phyloP scores from a whole-genome alignment of 1,284 basidiomycete genomes.

The Golubevia sp. region DNA sequence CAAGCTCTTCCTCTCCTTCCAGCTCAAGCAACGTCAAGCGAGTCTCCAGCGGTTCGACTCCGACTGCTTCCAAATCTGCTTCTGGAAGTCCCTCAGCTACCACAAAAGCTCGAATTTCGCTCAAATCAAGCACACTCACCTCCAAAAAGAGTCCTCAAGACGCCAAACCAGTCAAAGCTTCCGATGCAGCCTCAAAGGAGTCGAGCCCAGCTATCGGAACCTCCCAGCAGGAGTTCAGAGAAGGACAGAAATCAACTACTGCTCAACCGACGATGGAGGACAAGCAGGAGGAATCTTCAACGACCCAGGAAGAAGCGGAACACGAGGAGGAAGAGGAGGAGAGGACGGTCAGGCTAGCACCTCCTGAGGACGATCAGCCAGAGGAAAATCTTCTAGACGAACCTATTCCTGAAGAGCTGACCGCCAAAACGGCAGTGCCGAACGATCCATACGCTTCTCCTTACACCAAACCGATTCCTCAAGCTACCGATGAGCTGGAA shows the following conservation, averaged over 20 bases:
- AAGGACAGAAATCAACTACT: not conserved
- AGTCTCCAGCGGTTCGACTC: not conserved
- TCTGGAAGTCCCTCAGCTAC: not conserved
- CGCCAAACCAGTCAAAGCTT: not conserved
- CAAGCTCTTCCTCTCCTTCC: not conserved
- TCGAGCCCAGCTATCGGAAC: not conserved
- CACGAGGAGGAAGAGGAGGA: not conserved
- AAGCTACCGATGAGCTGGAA: constrained; percentile 41
- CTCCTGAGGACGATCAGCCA: not conserved
- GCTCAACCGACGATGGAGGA: not conserved
- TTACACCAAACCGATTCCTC: constrained; percentile 11
- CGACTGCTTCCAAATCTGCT: not conserved
- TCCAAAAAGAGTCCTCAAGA: not conserved
- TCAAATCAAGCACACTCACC: not conserved
- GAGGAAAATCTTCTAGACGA: not conserved
- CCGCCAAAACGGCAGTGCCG: not conserved
- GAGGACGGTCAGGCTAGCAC: not conserved
- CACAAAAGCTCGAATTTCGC: not conserved
- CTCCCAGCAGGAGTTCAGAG: not conserved
- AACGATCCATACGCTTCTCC: not conserved
- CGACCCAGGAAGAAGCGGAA: not conserved
- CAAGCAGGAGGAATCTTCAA: not conserved
- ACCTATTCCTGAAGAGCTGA: not conserved
- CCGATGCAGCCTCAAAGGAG: not conserved
- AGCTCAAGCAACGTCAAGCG: not conserved